Evolutionary conservation across 306 rosid genomes (phyloP).

Genomic region (Cucurbita ficifolia): DNA sequence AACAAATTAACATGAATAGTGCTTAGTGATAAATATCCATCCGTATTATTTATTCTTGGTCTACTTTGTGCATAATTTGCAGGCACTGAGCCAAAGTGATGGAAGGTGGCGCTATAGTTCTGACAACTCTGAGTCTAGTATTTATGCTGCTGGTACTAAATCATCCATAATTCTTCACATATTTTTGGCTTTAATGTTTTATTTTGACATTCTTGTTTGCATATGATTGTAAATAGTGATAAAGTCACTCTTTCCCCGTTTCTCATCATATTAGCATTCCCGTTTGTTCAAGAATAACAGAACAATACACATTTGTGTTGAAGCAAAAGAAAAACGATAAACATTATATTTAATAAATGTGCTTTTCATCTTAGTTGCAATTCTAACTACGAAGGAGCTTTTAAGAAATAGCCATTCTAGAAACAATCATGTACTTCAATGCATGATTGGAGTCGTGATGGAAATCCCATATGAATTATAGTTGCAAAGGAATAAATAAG

Average conservation of each 20-base stretch:
- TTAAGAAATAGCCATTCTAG: not conserved
- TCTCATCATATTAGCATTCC: not conserved
- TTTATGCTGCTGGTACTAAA: constrained; percentile 87
- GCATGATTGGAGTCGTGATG: not conserved
- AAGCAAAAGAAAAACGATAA: not conserved
- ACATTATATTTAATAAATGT: not conserved
- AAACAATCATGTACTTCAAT: not conserved
- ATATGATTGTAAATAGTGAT: not conserved
- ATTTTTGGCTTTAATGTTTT: not conserved
- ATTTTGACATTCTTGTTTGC: not conserved
- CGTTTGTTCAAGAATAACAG: not conserved
- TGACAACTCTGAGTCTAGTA: constrained; percentile 81
- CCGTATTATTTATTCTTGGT: not conserved
- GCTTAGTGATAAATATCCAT: not conserved
- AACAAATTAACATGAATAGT: not conserved
- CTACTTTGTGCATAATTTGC: constrained; percentile 15
- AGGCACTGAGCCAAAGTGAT: constrained; percentile 99
- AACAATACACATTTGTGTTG: not conserved
- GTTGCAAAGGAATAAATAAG: not conserved
- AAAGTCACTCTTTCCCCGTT: not conserved
- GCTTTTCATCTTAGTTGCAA: not conserved
- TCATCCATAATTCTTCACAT: constrained; percentile 2
- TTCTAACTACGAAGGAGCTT: not conserved
- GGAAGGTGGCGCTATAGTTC: constrained; percentile 98
- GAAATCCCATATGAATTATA: not conserved